phyloP scores from a whole-genome alignment of 148 eudicot genomes.

The Chenopodium suecicum region DNA sequence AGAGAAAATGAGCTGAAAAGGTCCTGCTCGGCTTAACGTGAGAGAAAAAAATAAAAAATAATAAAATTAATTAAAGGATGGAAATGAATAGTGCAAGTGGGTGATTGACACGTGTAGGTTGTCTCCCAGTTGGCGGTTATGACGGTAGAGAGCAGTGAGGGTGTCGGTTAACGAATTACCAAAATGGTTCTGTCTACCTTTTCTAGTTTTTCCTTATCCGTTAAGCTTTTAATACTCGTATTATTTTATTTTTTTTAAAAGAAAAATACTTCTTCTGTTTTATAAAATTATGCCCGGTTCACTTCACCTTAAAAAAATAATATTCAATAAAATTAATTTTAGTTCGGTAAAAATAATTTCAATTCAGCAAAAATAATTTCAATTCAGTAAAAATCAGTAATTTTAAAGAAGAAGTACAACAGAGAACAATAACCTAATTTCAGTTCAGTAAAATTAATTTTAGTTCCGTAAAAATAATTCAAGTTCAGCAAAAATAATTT shows the following conservation, averaged over 20 bases:
- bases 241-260: background rate
- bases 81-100: background rate
- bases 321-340: too few relatives aligned
- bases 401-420: too few relatives aligned
- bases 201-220: constrained; percentile 1
- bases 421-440: too few relatives aligned
- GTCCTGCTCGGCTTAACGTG: background rate
- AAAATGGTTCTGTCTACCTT: background rate
- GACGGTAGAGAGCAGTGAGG: background rate
- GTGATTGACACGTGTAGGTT: constrained; percentile 9
- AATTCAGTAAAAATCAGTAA: too few relatives aligned
- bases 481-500: too few relatives aligned
- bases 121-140: constrained; percentile 15
- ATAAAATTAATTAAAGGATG: background rate
- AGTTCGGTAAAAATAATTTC: too few relatives aligned
- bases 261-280: too few relatives aligned
- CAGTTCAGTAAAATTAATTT: too few relatives aligned
- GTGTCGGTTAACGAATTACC: background rate
- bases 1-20: background rate
- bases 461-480: too few relatives aligned
- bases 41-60: background rate
- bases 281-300: too few relatives aligned
- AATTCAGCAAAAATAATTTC: too few relatives aligned
- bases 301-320: too few relatives aligned
- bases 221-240: background rate